phyloP scores from a whole-genome alignment of 768 basidiomycete species.

The Lactarius indigo region DNA sequence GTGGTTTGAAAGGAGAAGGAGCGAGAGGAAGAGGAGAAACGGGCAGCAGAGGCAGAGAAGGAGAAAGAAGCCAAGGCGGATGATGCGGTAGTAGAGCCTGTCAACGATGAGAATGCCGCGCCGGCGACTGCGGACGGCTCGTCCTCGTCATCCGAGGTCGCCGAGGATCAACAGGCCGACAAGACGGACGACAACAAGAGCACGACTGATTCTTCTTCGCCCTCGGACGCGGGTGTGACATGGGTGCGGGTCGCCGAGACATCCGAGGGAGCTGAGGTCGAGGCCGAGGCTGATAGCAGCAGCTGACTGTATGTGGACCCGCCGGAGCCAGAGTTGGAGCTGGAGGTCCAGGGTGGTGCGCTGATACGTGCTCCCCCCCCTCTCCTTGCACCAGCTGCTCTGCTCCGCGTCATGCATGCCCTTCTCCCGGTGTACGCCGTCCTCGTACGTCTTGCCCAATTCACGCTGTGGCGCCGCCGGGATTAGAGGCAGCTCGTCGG shows the following conservation, averaged over 20 bases:
- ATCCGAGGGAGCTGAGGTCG: constrained; percentile 3
- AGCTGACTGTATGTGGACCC: constrained; percentile 22
- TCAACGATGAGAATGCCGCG: constrained; percentile 28
- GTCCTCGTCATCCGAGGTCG: constrained; percentile 26
- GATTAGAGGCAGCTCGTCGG: constrained; percentile 3
- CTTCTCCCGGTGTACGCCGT: constrained; percentile 22
- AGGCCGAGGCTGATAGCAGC: constrained; percentile 3
- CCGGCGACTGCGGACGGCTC: constrained; percentile 28
- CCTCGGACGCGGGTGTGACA: constrained; percentile 19
- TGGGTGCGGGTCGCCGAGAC: constrained; percentile 21
- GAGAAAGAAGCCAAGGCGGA: constrained; percentile 30
- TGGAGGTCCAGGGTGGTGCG: background rate
- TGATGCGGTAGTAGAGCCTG: constrained; percentile 23
- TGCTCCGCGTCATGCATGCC: constrained; percentile 17
- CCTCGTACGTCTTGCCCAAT: constrained; percentile 19
- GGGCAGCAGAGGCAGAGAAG: constrained; percentile 47
- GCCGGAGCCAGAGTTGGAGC: constrained; percentile 16
- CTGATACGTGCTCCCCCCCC: constrained; percentile 1
- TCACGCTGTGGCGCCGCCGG: constrained; percentile 12
- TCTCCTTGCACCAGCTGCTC: constrained; percentile 11
- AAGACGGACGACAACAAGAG: constrained; percentile 30
- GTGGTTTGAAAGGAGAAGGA: constrained; percentile 55
- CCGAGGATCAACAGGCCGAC: constrained; percentile 41
- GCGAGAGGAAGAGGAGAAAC: constrained; percentile 62
- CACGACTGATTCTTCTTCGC: constrained; percentile 3